Conservation (phyloP, 768 basidiomycete species). For the Boletus pseudo-olivaceus region DNA sequence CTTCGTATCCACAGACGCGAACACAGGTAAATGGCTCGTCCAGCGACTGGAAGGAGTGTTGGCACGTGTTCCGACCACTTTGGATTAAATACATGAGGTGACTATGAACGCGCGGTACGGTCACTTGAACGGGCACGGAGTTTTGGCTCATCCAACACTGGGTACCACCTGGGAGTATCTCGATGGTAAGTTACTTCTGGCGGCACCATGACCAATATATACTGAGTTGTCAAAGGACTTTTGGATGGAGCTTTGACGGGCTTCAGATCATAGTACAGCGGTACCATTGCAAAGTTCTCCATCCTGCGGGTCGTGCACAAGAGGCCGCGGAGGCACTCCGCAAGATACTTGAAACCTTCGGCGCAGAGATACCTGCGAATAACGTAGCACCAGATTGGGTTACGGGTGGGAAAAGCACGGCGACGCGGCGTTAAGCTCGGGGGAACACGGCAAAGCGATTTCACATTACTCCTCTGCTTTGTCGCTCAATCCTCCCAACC, state of each 20-base stretch:
- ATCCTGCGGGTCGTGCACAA: not conserved
- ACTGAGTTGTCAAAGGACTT: not conserved
- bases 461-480: no score
- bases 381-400: not conserved
- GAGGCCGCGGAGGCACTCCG: not conserved
- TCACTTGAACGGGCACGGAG: not conserved
- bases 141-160: not conserved
- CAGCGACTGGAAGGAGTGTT: no score
- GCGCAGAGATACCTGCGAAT: not conserved
- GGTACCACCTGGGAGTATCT: not conserved
- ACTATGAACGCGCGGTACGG: not conserved
- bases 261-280: not conserved
- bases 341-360: no score
- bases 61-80: no score
- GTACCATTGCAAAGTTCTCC: not conserved
- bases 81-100: no score
- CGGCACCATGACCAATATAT: not conserved
- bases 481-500: no score
- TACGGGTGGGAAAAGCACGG: no score
- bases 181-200: not conserved
- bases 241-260: not conserved
- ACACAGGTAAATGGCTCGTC: slow-evolving; percentile 92
- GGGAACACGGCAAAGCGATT: no score
- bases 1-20: slow-evolving; percentile 94
- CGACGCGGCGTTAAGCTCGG: no score